Base-by-base conservation (phyloP, 2,329 filamentous ascomycete genomes). In the Parastagonospora avenae region DNA sequence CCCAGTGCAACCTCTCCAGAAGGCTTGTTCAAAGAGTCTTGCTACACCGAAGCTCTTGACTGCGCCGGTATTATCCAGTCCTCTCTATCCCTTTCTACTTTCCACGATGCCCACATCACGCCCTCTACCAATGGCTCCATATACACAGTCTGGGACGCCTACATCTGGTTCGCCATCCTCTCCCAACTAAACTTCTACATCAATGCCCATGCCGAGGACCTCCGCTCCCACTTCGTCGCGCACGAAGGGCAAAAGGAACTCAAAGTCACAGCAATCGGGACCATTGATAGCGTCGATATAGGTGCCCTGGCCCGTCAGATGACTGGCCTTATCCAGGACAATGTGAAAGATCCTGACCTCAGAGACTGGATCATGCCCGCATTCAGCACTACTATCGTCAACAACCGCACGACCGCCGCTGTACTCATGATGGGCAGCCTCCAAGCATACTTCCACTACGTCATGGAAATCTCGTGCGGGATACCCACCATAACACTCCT, bases 211-310 rank as follows among this genome's bases (percentile, higher is more conserved):
- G 55, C 65, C 2, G 59, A 69, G 38, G 52, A 61, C 11, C 35
- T 66, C 4, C 58, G 63, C 1, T n/a, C 42, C 6, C 15, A 76
- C 5, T 54, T 67, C 3, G 67, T 78, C 15, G 52, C 57, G 2
- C 74, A 76, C 48, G 15, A 70, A 11, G 69, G 64, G 0, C 55
- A 52, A 47, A 61, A 46, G 28, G 24, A 59, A 41, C 51, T 66
- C 19, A 27, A 15, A 2, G 49, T 66, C 9, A 28, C 29, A 19
- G 51, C 39, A 1, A 11, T 48, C 4, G 55, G 54, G 4, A 45
- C 3, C 8, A 54, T 61, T 4, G 4, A 54, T 0, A 42, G 19
- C 0, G 40, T 54, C 1, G 39, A 60, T 4, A 43, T 59, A 1
- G 52, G 50, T 1, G 4, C 14, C 0, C 19, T 61, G 6, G 42